Percentiles rank a stretch among this genome's conserved stretches.
Conservation (phyloP, 768 basidiomycete genomes). For the Lentinula sp. region DNA sequence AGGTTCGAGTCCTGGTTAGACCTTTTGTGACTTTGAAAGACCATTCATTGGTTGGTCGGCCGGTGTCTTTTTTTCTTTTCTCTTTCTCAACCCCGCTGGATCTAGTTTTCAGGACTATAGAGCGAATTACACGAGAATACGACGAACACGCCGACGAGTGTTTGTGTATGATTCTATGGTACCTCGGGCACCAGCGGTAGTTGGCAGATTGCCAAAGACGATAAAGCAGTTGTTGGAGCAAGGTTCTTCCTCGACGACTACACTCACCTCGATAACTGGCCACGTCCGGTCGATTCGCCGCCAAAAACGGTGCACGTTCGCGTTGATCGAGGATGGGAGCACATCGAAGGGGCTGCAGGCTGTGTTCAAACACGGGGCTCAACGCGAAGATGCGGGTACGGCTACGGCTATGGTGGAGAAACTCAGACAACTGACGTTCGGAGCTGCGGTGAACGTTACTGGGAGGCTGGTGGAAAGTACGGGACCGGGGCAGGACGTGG, state of each 20-base stretch:
- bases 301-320: slow-evolving; percentile 88
- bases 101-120: no score
- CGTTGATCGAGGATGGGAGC: slow-evolving; percentile 78
- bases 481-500: slow-evolving; percentile 41
- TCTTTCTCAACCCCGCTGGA: no score
- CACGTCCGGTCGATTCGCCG: slow-evolving; percentile 84
- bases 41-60: no score
- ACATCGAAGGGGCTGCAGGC: slow-evolving; percentile 67
- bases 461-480: slow-evolving; percentile 40
- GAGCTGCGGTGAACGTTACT: slow-evolving; percentile 32
- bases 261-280: slow-evolving; percentile 46
- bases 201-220: slow-evolving; percentile 12
- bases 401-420: background rate
- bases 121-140: no score
- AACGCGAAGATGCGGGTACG: slow-evolving; percentile 10
- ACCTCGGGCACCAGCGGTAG: background rate
- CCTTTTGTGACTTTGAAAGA: background rate
- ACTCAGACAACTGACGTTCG: slow-evolving; percentile 26
- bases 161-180: no score
- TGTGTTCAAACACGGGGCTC: slow-evolving; percentile 42
- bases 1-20: slow-evolving; percentile 7
- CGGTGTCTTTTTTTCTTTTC: no score
- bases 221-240: slow-evolving; percentile 15
- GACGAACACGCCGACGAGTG: no score
- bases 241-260: slow-evolving; percentile 14